phyloP scores from a whole-genome alignment of 164 flowering plant genomes.

The Litsea cubeba region DNA sequence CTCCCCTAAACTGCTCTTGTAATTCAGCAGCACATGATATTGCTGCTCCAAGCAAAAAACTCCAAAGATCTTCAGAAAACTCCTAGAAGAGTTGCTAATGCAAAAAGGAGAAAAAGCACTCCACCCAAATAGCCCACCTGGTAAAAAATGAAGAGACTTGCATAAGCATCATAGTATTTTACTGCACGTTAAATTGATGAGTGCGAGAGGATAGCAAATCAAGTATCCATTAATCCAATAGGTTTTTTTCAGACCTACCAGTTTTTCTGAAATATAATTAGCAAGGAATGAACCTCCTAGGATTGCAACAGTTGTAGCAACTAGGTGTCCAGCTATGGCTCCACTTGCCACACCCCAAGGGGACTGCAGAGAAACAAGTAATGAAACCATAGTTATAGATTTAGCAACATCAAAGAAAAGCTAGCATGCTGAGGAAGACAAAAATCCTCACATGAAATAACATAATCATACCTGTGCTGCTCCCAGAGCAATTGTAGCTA shows the following conservation, averaged over 20 bases:
- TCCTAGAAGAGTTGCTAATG: constrained; percentile 85
- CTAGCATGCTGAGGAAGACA: not conserved
- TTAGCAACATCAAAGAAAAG: not conserved
- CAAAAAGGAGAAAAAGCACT: constrained; percentile 73
- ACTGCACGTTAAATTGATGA: not conserved
- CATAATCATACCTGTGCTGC: constrained; percentile 86
- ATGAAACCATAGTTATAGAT: not conserved
- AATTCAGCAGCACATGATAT: not conserved
- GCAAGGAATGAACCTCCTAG: constrained; percentile 93
- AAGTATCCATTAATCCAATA: not conserved
- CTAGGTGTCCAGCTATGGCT: constrained; percentile 88
- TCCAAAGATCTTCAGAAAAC: constrained; percentile 36
- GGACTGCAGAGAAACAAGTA: constrained; percentile 45
- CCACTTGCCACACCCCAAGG: constrained; percentile 98
- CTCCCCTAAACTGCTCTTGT: not conserved
- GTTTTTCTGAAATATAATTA: constrained; percentile 85
- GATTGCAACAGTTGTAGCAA: constrained; percentile 77
- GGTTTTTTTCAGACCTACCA: constrained; percentile 38
- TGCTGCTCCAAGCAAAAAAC: not conserved
- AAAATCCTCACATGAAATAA: not conserved
- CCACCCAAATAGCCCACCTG: constrained; percentile 98
- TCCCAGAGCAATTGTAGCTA: constrained; percentile 96
- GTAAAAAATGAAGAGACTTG: constrained; percentile 7
- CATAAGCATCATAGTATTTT: not conserved
- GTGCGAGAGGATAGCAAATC: not conserved